Conservation (phyloP, 352 stramenopile genomes). For the Globisporangium paroecandrum region DNA sequence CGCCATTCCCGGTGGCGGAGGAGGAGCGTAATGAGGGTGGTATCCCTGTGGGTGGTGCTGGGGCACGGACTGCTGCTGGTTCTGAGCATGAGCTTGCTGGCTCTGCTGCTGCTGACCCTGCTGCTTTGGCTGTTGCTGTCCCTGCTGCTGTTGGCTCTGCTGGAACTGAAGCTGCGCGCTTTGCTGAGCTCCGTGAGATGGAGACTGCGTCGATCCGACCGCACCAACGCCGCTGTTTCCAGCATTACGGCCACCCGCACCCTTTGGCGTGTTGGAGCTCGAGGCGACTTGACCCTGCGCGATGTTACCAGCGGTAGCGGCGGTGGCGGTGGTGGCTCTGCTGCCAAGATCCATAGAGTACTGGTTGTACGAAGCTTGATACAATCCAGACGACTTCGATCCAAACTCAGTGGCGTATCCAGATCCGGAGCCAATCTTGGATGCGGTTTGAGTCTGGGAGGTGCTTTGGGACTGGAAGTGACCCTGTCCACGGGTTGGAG, state of each 20-base stretch:
- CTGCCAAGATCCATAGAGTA: slow-evolving; percentile 79
- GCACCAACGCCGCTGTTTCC: slow-evolving; percentile 14
- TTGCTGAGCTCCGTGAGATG: slow-evolving; percentile 49
- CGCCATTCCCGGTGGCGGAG: slow-evolving; percentile 81
- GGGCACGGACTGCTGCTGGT: slow-evolving; percentile 41
- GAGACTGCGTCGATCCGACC: slow-evolving; percentile 46
- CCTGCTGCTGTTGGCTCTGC: slow-evolving; percentile 32
- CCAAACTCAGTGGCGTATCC: slow-evolving; percentile 55
- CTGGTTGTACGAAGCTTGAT: slow-evolving; percentile 76
- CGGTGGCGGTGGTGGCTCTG: slow-evolving; percentile 17
- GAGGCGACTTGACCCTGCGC: slow-evolving; percentile 30
- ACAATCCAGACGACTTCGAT: slow-evolving; percentile 53
- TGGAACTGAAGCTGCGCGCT: slow-evolving; percentile 31
- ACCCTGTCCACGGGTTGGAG: slow-evolving; percentile 50
- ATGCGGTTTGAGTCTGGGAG: slow-evolving; percentile 30
- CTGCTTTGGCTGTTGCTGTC: slow-evolving; percentile 26
- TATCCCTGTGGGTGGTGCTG: slow-evolving; percentile 80
- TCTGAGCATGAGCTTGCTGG: slow-evolving; percentile 19
- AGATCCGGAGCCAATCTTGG: slow-evolving; percentile 54
- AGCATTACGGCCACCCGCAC: slow-evolving; percentile 21
- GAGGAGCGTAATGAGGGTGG: slow-evolving; percentile 77
- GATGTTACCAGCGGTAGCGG: slow-evolving; percentile 25
- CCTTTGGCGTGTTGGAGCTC: slow-evolving; percentile 63
- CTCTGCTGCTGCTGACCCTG: slow-evolving; percentile 19
- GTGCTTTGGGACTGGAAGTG: slow-evolving; percentile 45